These are phyloP conservation scores for Zymoseptoria brevis DNA, from an alignment of 2,329 filamentous ascomycete genomes.

Conservation along the genomic window DNA sequence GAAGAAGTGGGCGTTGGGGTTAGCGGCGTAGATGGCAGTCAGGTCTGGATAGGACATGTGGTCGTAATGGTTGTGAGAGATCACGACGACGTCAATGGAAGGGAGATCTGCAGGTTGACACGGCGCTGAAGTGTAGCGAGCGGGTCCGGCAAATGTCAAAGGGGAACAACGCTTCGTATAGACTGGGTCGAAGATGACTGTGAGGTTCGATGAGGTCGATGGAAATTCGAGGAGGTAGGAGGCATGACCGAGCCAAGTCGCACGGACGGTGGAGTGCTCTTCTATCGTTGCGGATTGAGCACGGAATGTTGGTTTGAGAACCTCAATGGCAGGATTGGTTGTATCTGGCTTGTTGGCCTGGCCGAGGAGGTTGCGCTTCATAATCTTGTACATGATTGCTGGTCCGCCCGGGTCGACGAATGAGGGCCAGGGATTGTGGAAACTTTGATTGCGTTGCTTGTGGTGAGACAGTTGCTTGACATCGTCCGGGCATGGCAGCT, in stretches of 20 bases:
- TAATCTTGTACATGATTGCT: conserved; percentile 32
- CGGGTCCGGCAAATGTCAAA: conserved; percentile 60
- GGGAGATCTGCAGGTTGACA: conserved; percentile 74
- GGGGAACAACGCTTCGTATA: conserved; percentile 84
- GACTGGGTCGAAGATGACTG: conserved; percentile 88
- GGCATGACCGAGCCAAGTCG: conserved; percentile 92
- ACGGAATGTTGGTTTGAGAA: conserved; percentile 57
- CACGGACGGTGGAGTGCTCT: conserved; percentile 54
- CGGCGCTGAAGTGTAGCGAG: conserved; percentile 68
- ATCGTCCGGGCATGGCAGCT: conserved; percentile 32
- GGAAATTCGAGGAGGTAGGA: conserved; percentile 92
- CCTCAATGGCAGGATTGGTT: conserved; percentile 56
- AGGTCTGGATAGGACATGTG: conserved; percentile 75
- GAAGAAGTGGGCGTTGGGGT: conserved; percentile 79
- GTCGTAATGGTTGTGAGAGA: conserved; percentile 85
- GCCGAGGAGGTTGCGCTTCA: conserved; percentile 43
- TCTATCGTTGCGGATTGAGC: conserved; percentile 46
- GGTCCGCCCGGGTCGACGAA: conserved; percentile 34
- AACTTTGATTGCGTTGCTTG: conserved; percentile 46
- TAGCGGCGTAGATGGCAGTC: conserved; percentile 57
- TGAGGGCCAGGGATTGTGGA: conserved; percentile 52
- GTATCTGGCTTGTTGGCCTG: conserved; percentile 51
- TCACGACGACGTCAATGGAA: conserved; percentile 63
- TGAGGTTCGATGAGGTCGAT: conserved; percentile 51
- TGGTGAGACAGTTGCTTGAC: conserved; percentile 44